A percentile compares a stretch with the other conserved stretches of the same genome.
Evolutionary conservation across 2,329 filamentous ascomycete genomes (phyloP).

Genomic region (Ophiocordyceps australis): DNA sequence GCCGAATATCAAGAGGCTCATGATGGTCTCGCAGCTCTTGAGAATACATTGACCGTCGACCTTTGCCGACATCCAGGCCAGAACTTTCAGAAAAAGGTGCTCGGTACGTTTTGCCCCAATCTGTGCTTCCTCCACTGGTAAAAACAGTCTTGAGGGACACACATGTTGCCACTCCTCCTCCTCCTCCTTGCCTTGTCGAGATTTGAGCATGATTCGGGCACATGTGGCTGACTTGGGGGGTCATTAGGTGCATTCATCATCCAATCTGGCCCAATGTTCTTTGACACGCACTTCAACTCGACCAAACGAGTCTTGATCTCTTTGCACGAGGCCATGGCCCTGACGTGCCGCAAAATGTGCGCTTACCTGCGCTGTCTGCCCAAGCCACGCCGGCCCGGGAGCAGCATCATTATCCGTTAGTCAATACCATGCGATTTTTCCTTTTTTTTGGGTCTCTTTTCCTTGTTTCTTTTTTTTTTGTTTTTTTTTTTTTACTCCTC

Average conservation of each 20-base stretch:
- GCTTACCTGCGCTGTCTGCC: constrained; percentile 43
- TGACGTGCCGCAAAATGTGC: constrained; percentile 62
- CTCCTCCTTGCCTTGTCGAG: too few relatives aligned
- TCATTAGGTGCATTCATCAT: constrained; percentile 52
- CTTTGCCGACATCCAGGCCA: constrained; percentile 53
- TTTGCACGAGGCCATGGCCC: constrained; percentile 53
- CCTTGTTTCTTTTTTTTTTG: too few relatives aligned
- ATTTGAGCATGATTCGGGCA: too few relatives aligned
- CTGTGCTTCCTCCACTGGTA: too few relatives aligned
- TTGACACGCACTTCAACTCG: constrained; percentile 65
- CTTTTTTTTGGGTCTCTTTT: too few relatives aligned
- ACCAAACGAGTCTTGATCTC: constrained; percentile 51
- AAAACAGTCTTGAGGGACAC: too few relatives aligned
- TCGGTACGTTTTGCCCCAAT: constrained; percentile 30
- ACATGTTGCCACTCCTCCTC: too few relatives aligned
- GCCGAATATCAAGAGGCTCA: too few relatives aligned
- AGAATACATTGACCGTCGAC: constrained; percentile 66
- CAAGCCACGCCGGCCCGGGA: constrained; percentile 31
- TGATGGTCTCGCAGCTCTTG: constrained; percentile 21
- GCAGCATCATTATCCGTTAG: constrained; percentile 45
- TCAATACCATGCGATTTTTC: too few relatives aligned
- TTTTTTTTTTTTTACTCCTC: too few relatives aligned
- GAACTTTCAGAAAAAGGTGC: constrained; percentile 62
- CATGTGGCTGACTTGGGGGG: neutral
- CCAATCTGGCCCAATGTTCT: constrained; percentile 69